phyloP scores from a whole-genome alignment of 2,329 filamentous ascomycete species.

The Aspergillus floridensis region DNA sequence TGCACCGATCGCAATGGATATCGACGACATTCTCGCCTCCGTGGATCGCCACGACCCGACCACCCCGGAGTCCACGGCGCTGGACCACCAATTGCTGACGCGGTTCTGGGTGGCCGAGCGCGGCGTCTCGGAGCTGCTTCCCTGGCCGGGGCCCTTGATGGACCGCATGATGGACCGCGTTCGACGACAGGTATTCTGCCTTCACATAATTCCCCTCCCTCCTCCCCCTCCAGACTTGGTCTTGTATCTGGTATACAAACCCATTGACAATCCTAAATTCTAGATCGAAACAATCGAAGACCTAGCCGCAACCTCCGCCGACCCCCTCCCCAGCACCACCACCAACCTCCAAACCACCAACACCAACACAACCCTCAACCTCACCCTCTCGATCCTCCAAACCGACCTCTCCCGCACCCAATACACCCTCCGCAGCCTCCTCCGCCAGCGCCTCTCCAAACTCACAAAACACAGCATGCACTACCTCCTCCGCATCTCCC shows the following conservation, averaged over 20 bases:
- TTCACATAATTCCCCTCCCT: background rate
- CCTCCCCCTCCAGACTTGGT: background rate
- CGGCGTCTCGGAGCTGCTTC: conserved; percentile 81
- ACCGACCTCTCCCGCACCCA: conserved; percentile 94
- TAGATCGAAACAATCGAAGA: conserved; percentile 68
- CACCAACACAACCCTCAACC: conserved; percentile 69
- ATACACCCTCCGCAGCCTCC: conserved; percentile 78
- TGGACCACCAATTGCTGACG: conserved; percentile 84
- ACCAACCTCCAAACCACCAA: conserved; percentile 41
- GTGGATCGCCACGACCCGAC: conserved; percentile 60
- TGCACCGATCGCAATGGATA: conserved; percentile 58
- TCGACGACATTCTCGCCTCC: conserved; percentile 74
- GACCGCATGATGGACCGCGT: conserved; percentile 75
- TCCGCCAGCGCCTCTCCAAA: conserved; percentile 85
- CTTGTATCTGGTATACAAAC: conserved; percentile 20
- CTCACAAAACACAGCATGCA: conserved; percentile 52
- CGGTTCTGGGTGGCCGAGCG: conserved; percentile 92
- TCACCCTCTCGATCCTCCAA: conserved; percentile 89
- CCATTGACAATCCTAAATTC: too few species aligned
- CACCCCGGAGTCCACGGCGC: conserved; percentile 35
- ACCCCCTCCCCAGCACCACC: conserved; percentile 30
- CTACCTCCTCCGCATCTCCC: conserved; percentile 35
- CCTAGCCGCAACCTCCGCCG: conserved; percentile 42
- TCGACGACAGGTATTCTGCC: conserved; percentile 54
- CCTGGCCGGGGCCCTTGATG: conserved; percentile 73